A percentile compares a stretch with the other conserved stretches of the same genome.
Evolutionary conservation across 2,329 filamentous ascomycete genomes (phyloP).

Genomic region (Penicillium sp.): DNA sequence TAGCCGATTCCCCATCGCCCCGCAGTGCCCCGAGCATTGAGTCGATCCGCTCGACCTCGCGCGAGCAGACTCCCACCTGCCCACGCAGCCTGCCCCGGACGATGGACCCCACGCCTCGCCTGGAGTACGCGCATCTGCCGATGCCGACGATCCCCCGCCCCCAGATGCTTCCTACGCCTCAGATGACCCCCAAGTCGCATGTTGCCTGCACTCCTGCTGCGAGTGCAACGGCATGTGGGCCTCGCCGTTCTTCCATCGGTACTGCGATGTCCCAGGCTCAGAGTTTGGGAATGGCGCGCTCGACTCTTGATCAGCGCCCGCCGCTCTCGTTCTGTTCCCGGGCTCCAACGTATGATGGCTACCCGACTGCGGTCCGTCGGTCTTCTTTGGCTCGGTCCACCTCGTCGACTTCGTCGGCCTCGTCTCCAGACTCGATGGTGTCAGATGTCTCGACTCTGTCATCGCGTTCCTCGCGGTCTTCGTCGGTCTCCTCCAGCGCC

Average conservation of each 20-base stretch:
- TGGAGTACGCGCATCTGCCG: conserved; percentile 47
- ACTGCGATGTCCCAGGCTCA: conserved; percentile 62
- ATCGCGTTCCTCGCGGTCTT: conserved; percentile 57
- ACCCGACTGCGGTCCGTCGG: conserved; percentile 53
- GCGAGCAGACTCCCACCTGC: conserved; percentile 39
- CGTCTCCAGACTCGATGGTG: conserved; percentile 66
- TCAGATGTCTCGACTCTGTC: conserved; percentile 62
- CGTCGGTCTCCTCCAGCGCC: conserved; percentile 50
- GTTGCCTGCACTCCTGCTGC: conserved; percentile 63
- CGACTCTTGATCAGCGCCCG: conserved; percentile 57
- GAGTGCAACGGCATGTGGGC: conserved; percentile 56
- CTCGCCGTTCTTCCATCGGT: conserved; percentile 61
- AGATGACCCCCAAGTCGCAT: conserved; percentile 61
- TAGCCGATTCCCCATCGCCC: conserved; percentile 38
- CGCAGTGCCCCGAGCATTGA: conserved; percentile 30
- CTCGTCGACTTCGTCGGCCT: conserved; percentile 57
- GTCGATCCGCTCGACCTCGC: conserved; percentile 27
- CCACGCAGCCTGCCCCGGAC: conserved; percentile 47
- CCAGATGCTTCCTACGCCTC: conserved; percentile 63
- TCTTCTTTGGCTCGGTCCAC: conserved; percentile 56
- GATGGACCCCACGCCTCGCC: conserved; percentile 53
- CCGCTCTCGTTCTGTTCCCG: conserved; percentile 40
- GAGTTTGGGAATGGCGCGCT: conserved; percentile 58
- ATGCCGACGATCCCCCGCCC: conserved; percentile 61
- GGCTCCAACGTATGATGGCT: conserved; percentile 50